phyloP scores from a whole-genome alignment of 2,329 filamentous ascomycete genomes.

The Coniella lustricola region DNA sequence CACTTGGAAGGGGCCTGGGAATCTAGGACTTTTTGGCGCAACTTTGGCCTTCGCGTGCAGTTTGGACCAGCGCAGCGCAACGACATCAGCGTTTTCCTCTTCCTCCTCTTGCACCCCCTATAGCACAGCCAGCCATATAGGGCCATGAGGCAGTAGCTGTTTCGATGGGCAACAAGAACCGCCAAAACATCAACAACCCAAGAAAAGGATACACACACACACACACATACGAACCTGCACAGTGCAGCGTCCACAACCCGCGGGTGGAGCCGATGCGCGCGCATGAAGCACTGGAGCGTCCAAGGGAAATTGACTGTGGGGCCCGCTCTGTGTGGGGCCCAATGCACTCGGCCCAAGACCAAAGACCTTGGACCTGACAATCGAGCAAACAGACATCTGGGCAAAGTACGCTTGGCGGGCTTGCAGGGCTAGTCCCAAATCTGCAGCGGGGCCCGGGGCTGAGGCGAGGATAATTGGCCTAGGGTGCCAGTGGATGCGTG shows the following conservation, averaged over 20 bases:
- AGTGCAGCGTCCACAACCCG: not conserved
- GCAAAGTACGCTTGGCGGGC: constrained; percentile 1
- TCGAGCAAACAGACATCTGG: constrained; percentile 3
- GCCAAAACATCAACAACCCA: no score
- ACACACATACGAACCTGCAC: constrained; percentile 1
- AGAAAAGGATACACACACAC: no score
- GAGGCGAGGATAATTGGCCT: constrained; percentile 1
- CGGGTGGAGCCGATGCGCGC: constrained; percentile 1
- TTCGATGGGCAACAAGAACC: constrained; percentile 2
- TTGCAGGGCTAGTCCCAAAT: constrained; percentile 5
- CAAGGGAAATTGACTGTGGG: constrained; percentile 7
- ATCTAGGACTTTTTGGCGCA: no score
- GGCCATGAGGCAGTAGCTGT: constrained; percentile 16
- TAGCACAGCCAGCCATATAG: constrained; percentile 13
- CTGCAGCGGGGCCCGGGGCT: constrained; percentile 3
- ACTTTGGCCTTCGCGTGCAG: no score
- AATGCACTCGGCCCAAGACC: no score
- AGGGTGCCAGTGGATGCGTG: not conserved
- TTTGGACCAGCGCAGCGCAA: constrained; percentile 5
- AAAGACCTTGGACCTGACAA: no score
- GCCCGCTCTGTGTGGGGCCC: constrained; percentile 1
- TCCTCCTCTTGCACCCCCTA: constrained; percentile 11
- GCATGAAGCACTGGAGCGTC: constrained; percentile 8
- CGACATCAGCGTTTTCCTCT: constrained; percentile 15
- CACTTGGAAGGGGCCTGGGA: no score